A percentile compares a stretch with the other conserved stretches of the same genome.
These are phyloP conservation scores for Hyaloperonospora arabidopsidis DNA, from an alignment of 352 stramenopile species.

Conservation along the genomic window DNA sequence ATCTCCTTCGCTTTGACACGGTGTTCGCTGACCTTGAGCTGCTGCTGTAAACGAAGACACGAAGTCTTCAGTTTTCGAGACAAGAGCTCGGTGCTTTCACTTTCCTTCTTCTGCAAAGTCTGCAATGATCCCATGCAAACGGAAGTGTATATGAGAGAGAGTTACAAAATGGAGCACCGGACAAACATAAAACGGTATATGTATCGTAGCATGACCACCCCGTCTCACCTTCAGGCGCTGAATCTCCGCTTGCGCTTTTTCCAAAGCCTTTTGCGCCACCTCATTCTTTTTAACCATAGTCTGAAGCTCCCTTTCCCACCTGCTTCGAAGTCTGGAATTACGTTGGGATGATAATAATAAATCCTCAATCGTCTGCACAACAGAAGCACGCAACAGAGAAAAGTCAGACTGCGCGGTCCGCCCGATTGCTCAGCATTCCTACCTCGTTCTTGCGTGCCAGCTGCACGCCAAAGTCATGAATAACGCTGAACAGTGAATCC, in stretches of 20 bases:
- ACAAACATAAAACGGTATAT: constrained; percentile 9
- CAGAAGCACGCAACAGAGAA: constrained; percentile 1
- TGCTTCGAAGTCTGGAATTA: constrained; percentile 43
- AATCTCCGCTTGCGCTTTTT: constrained; percentile 48
- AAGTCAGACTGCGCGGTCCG: constrained; percentile 6
- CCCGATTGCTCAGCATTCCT: not conserved
- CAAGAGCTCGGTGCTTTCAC: constrained; percentile 39
- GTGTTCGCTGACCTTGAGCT: constrained; percentile 82
- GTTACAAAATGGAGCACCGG: constrained; percentile 1
- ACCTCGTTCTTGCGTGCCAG: constrained; percentile 68
- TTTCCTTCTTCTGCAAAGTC: constrained; percentile 39
- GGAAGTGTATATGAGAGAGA: constrained; percentile 1
- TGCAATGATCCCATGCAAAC: constrained; percentile 17
- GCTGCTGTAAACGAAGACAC: constrained; percentile 61
- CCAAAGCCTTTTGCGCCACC: constrained; percentile 32
- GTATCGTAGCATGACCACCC: constrained; percentile 2
- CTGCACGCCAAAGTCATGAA: constrained; percentile 58
- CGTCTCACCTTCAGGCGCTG: constrained; percentile 42
- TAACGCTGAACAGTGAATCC: constrained; percentile 43
- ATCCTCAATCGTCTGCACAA: constrained; percentile 62
- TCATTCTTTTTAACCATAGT: constrained; percentile 48
- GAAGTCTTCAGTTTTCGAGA: constrained; percentile 57
- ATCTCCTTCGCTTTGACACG: constrained; percentile 83
- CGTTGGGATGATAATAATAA: constrained; percentile 61
- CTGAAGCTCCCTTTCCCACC: constrained; percentile 36